phyloP scores from a whole-genome alignment of 2,329 filamentous ascomycete species.

The Pochonia chlamydosporia region DNA sequence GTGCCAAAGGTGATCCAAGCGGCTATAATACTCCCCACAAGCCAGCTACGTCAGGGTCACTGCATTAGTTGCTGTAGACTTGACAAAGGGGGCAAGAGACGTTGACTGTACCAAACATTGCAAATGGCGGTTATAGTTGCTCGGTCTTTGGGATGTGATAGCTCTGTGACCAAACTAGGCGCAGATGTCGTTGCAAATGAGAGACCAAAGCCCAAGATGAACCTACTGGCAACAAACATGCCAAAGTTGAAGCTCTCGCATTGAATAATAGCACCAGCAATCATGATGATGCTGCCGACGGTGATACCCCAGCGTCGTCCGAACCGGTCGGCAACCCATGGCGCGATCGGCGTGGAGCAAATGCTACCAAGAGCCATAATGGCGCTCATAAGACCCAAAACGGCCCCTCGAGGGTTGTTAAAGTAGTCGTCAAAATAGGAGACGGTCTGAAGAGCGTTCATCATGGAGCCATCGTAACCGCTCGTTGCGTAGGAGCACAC shows the following conservation, averaged over 20 bases:
- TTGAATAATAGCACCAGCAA: conserved; percentile 19
- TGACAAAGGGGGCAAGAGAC: too few relatives aligned
- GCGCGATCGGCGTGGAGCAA: too few relatives aligned
- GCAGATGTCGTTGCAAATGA: conserved; percentile 38
- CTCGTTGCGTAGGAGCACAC: conserved; percentile 20
- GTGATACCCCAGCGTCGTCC: too few relatives aligned
- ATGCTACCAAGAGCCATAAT: too few relatives aligned
- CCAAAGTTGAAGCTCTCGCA: conserved; percentile 25
- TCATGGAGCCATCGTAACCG: conserved; percentile 44
- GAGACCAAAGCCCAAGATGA: conserved; percentile 49
- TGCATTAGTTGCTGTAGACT: too few relatives aligned
- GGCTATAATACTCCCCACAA: too few relatives aligned
- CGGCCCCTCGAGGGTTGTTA: conserved; percentile 23
- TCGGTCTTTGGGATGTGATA: too few relatives aligned
- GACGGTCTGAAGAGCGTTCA: conserved; percentile 42
- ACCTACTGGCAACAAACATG: conserved; percentile 49
- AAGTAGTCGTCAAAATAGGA: conserved; percentile 36
- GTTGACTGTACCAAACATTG: too few relatives aligned
- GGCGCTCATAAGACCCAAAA: conserved; percentile 9
- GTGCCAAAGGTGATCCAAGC: conserved; percentile 39
- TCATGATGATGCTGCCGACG: too few relatives aligned
- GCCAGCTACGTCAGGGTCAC: too few relatives aligned
- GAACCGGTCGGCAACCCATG: too few relatives aligned
- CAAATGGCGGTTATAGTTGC: too few relatives aligned
- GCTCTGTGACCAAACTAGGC: conserved; percentile 13